Base-by-base conservation (phyloP, 2,329 filamentous ascomycete species). In the Paraconiothyrium sp. region DNA sequence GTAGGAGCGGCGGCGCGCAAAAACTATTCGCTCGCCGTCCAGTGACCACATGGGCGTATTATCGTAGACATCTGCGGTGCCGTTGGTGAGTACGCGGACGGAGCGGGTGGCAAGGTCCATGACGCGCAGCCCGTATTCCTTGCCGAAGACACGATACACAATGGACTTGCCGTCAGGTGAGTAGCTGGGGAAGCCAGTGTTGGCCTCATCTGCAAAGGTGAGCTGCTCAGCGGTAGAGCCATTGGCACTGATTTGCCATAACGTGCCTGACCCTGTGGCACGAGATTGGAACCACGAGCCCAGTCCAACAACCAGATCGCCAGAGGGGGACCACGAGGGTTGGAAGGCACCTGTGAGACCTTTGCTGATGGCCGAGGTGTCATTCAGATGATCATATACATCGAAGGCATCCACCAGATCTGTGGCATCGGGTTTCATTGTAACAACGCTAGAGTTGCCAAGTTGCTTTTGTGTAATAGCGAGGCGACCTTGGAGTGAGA, bases 171-270 rank as follows among this genome's bases (percentile, higher is more conserved):
- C 77, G 51, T 81, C 77, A 34, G 69, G 73, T 0, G 77, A 80
- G 69, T 72, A 81, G 39, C 74, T 77, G 9, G 80, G 79, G 65
- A 81, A 82, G 2, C 80, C 79, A 0, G 77, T 70, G 67, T 82
- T 80, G 30, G 77, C 66, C 1, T 63, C 66, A 39, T 48, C 27
- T 11, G 73, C 72, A 35, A 76, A 64, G 2, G 79, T 81, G 7
- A 81, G 72, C 9, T 73, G 65, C 49, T 78, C 75, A 58, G 59
- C 63, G 50, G 60, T 61, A 3, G 63, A 68, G 3, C 72, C 74
- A 50, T 77, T 70, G 2, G 68, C 57, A 6, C 58, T 69, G n/a
- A 67, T 64, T 1, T 70, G 63, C 48, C 68, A 63, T 4, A 78
- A 48, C 60, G 64, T 69, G 2, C 66, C 74, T 5, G 60, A 61